phyloP scores from a whole-genome alignment of 2,329 filamentous ascomycete genomes.

The Trichoderma citrinoviride region DNA sequence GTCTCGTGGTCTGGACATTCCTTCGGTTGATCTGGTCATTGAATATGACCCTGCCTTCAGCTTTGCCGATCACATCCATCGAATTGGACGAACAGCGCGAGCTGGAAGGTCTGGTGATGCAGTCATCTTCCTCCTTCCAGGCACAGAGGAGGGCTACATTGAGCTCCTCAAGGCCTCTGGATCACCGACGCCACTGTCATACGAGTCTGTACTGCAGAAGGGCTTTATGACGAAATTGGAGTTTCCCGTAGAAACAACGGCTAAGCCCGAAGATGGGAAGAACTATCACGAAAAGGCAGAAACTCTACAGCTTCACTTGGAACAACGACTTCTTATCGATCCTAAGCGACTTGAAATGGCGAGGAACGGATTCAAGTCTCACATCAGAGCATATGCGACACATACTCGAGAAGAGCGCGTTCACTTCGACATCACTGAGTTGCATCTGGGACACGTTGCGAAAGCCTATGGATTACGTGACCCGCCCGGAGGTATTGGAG shows the following conservation, averaged over 20 bases:
- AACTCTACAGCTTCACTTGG: conserved; percentile 57
- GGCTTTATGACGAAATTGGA: conserved; percentile 61
- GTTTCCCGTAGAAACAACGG: conserved; percentile 68
- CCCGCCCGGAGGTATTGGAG: conserved; percentile 77
- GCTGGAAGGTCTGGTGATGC: conserved; percentile 86
- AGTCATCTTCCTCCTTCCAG: conserved; percentile 84
- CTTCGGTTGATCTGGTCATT: conserved; percentile 89
- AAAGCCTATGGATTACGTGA: conserved; percentile 92
- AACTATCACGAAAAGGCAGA: conserved; percentile 53
- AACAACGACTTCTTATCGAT: conserved; percentile 59
- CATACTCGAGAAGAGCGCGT: conserved; percentile 80
- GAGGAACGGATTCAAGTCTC: conserved; percentile 82
- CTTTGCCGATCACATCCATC: conserved; percentile 88
- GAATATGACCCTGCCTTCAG: conserved; percentile 97
- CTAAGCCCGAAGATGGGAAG: conserved; percentile 41
- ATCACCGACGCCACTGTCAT: conserved; percentile 49
- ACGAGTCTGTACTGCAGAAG: conserved; percentile 59
- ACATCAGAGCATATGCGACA: conserved; percentile 92
- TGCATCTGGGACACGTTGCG: conserved; percentile 89
- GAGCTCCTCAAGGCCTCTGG: conserved; percentile 59
- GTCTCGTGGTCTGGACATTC: conserved; percentile 90
- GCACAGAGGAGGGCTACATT: conserved; percentile 89
- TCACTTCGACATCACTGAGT: conserved; percentile 86
- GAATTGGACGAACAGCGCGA: conserved; percentile 90
- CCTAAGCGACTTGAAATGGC: conserved; percentile 74